These are phyloP conservation scores for Cucumis cinereus DNA, from an alignment of 306 rosid genomes.

Conservation along the genomic window DNA sequence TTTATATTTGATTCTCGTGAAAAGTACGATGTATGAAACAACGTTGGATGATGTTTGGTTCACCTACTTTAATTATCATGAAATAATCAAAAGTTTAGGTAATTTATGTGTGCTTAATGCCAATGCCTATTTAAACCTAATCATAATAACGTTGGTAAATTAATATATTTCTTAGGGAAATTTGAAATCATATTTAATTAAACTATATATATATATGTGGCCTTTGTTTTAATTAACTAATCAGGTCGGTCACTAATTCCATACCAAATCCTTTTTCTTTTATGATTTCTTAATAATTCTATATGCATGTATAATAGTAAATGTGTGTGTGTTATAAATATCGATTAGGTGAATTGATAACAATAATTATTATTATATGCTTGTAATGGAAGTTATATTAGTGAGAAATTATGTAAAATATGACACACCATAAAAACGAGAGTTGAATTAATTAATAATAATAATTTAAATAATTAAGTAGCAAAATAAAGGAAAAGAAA, in stretches of 20 bases:
- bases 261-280: not conserved
- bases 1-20: not conserved
- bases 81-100: not conserved
- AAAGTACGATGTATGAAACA: not conserved
- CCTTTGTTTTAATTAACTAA: not conserved
- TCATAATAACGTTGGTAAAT: not conserved
- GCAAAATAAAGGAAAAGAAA: not conserved
- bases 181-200: not conserved
- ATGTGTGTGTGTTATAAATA: not conserved
- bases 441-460: too few species aligned
- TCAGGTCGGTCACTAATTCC: not conserved
- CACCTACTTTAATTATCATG: not conserved
- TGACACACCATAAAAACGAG: not conserved
- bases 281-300: not conserved
- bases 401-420: not conserved
- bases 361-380: not conserved
- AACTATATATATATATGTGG: not conserved
- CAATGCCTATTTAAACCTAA: not conserved
- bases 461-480: too few species aligned
- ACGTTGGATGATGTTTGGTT: not conserved
- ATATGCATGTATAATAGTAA: not conserved
- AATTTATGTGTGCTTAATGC: not conserved
- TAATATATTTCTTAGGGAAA: too few species aligned
- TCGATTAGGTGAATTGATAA: not conserved
- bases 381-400: not conserved